phyloP scores from a whole-genome alignment of 2,329 filamentous ascomycete genomes.

The Aspergillus quadrilineatus region DNA sequence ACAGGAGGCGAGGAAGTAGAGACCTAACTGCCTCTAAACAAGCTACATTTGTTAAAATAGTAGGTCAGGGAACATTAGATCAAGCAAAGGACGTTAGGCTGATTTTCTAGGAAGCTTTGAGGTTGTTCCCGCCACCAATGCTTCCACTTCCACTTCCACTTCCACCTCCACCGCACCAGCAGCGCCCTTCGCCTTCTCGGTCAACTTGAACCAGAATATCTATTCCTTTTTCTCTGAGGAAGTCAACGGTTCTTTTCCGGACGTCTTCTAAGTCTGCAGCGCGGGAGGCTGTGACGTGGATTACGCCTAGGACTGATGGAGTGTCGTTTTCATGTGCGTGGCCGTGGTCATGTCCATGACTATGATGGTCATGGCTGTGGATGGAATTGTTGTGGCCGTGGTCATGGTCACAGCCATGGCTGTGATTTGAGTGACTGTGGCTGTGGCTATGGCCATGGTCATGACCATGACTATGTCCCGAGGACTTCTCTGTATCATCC shows the following conservation, averaged over 20 bases:
- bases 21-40: not conserved
- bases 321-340: constrained; percentile 20
- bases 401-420: constrained; percentile 30
- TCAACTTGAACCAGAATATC: constrained; percentile 87
- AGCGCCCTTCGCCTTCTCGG: constrained; percentile 69
- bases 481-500: constrained; percentile 61
- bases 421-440: constrained; percentile 33
- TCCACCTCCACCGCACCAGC: constrained; percentile 61
- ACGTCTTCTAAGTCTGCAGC: constrained; percentile 79
- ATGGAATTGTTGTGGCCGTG: constrained; percentile 22
- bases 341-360: constrained; percentile 19
- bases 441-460: constrained; percentile 27
- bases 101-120: not conserved
- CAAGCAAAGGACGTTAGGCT: not conserved
- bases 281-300: constrained; percentile 76
- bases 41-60: not conserved
- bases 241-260: constrained; percentile 69
- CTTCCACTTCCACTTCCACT: constrained; percentile 22
- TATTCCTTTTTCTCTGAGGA: constrained; percentile 69
- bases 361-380: constrained; percentile 28
- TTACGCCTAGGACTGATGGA: constrained; percentile 68
- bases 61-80: not conserved
- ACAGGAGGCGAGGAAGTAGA: not conserved
- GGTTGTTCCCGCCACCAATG: not conserved
- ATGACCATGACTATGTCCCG: constrained; percentile 42